Base-by-base conservation (phyloP, 345 rosid genomes). In the Turnera subulata region DNA sequence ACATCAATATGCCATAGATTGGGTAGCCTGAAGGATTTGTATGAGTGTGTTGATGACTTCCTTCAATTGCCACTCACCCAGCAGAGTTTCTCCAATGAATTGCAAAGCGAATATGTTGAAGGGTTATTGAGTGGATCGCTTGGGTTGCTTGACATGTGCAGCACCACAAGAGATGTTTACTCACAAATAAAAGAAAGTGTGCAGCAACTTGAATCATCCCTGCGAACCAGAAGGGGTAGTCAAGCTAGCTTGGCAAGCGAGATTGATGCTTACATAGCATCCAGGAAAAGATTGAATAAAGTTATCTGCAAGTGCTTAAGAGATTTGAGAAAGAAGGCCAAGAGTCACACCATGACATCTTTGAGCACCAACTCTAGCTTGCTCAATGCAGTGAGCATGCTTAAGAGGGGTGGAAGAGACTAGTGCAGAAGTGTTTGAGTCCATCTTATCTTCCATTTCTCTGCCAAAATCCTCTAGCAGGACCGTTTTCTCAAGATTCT, bases 1-100 rank as follows among this genome's bases (percentile, higher is more conserved):
- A 14, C 71, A 18, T 53, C 73, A 6, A 15, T 39, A 3, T 32
- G 38, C 61, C 17, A 57, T 8, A 57, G 29, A 45, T 32, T 57
- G 25, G 15, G 26, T 26, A 26, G 61, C 51, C 40, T 57, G 22
- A 45, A 57, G 45, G 42, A 18, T 7, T 24, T 57, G 39, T 57
- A 19, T 1, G 61, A 45, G 13, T 18, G 51, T 13, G 35, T 57
- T 5, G 35, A 59, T 2, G 54, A 59, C 35, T 46, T 59, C 23
- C 63, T 59, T 59, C 63, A 35, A 1, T 2, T 59, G 20, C 42
- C 46, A 9, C 22, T 16, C 10, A 20, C 46, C 55, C 61, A 18
- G 11, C 62, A 42, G 19, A 48, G 22, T 4, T 20, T 33, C 26
- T 44, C 40, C 24, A 17, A 13, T 0, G n/a, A n/a, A n/a, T n/a